These are phyloP conservation scores for Colletotrichum tropicicola DNA, from an alignment of 2,329 filamentous ascomycete species.

Conservation along the genomic window DNA sequence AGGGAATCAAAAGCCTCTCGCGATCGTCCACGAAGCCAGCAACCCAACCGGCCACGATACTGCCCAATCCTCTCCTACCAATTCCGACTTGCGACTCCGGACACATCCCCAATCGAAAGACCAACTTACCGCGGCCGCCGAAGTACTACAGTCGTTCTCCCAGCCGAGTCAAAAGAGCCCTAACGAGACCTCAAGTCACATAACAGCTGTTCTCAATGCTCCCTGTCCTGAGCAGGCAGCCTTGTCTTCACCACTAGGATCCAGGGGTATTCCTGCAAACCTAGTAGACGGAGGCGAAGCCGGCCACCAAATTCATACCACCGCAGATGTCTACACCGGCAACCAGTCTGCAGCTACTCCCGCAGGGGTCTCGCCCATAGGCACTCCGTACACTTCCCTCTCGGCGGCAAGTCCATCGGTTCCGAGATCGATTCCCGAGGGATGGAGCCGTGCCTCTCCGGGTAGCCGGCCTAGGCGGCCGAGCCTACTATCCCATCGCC, in stretches of 20 bases:
- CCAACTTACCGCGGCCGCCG: not conserved
- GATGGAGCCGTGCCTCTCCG: not conserved
- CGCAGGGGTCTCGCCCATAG: not conserved
- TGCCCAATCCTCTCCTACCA: not conserved
- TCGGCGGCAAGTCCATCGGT: not conserved
- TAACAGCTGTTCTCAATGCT: not conserved
- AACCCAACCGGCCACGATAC: not conserved
- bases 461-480: not conserved
- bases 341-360: not conserved
- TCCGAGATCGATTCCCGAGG: not conserved
- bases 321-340: not conserved
- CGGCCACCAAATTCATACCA: not conserved
- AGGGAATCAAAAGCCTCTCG: not conserved
- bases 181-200: not conserved
- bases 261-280: too few relatives aligned
- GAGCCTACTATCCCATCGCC: not conserved
- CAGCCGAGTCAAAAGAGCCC: not conserved
- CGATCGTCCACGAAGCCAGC: not conserved
- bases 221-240: not conserved
- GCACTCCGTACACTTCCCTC: not conserved
- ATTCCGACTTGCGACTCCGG: not conserved
- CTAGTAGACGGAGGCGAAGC: not conserved
- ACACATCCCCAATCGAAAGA: not conserved
- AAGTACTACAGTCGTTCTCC: not conserved
- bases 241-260: not conserved